Evolutionary conservation across 208 protist genomes (phyloP), one percentile per base, ranked within the genome.

Genomic region (Tritrichomonas musculus): DNA sequence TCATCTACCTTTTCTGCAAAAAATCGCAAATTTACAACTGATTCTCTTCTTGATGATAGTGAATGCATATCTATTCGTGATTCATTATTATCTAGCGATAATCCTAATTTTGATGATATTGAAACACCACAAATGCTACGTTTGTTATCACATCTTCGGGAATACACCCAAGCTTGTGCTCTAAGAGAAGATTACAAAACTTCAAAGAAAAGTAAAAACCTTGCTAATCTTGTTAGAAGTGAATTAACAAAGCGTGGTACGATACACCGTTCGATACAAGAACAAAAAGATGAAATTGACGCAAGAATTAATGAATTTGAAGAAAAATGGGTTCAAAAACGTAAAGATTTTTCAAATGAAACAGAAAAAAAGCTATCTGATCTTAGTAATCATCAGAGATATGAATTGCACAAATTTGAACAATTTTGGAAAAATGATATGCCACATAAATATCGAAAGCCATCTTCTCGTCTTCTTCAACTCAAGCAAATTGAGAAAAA

Each of bases 381-480:
- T 13, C 36, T 77, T 41, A 33, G 44, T 4, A 25, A 36, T 13
- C 69, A 44, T 13, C 69, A 77, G 1, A 11, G 14, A 17, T 20
- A 77, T 1, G 69, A 77, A 44, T 20, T 20, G 44, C 30, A 44
- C 2, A 11, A 44, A 25, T 77, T 77, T 36, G 69, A 77, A 77
- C 25, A 44, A 13, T 20, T 41, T 20, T 77, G 69, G 69, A 77
- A 36, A 13, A 36, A 77, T 44, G 69, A 77, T 14, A 77, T 77
- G 69, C 69, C 69, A 77, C 25, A 77, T 44, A 77, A 77, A 77
- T 77, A 77, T 36, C 25, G 69, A 77, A 77, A 77, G 33, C 69
- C 69, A 77, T 41, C 30, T 44, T 36, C 25, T 14, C 69, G 44
- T 44, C 33, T 77, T 3, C 69, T 77, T 77, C 69, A 77, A 77